phyloP scores from a whole-genome alignment of 371 early-diverging fungal species.

The Mucor lusitanicus region DNA sequence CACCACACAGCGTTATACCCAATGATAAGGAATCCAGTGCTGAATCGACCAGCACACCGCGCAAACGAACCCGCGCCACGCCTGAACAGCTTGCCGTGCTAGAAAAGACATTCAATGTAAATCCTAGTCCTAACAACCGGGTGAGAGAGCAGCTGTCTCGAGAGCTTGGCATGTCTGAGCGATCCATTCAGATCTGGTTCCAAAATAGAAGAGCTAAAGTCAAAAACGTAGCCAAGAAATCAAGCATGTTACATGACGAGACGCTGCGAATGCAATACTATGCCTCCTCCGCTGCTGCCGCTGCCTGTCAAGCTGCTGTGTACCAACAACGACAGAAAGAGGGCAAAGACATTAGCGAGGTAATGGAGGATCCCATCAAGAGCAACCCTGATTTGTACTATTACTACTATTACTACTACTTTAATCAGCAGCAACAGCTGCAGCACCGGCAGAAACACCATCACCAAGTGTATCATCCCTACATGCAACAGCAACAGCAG shows the following conservation, averaged over 20 bases:
- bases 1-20: background rate
- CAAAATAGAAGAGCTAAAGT: conserved; percentile 95
- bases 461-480: background rate
- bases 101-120: conserved; percentile 65
- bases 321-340: conserved; percentile 19
- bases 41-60: conserved; percentile 11
- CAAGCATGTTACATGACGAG: conserved; percentile 52
- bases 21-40: background rate
- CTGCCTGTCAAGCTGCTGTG: conserved; percentile 29
- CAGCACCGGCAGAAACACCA: conserved; percentile 15
- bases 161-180: conserved; percentile 85
- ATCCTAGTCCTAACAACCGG: conserved; percentile 69
- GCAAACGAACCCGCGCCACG: conserved; percentile 68
- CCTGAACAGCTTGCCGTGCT: conserved; percentile 68
- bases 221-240: conserved; percentile 60
- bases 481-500: background rate
- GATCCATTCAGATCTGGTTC: conserved; percentile 97
- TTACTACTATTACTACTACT: conserved; percentile 36
- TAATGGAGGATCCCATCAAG: conserved; percentile 14
- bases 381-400: conserved; percentile 31
- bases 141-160: conserved; percentile 79
- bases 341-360: background rate
- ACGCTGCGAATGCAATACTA: conserved; percentile 32
- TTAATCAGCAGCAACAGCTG: conserved; percentile 25
- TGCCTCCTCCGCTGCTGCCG: conserved; percentile 30